Conservation (phyloP, 2,329 filamentous ascomycete species). For the Tolypocladium cylindrosporum region DNA sequence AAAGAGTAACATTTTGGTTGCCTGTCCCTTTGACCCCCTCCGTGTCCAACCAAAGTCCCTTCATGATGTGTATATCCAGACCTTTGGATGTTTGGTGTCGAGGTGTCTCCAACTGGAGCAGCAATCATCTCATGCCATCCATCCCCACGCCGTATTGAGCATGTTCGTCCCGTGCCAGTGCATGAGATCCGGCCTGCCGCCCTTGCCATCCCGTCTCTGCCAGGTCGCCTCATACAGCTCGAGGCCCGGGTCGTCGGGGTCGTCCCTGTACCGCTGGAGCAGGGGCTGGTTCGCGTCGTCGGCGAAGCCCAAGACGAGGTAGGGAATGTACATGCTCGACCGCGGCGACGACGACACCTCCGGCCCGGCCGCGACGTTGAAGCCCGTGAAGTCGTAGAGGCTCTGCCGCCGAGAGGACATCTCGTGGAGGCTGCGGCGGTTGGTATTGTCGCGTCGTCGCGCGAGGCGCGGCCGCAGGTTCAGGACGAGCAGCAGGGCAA, state of each 20-base stretch:
- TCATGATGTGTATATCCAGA: neutral
- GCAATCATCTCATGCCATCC: slow-evolving; percentile 5
- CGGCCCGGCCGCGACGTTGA: neutral
- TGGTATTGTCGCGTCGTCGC: neutral
- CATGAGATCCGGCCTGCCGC: neutral
- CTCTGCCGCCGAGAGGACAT: neutral
- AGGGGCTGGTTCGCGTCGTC: neutral
- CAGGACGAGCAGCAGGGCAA: neutral
- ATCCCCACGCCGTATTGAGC: slow-evolving; percentile 10
- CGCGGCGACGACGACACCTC: neutral
- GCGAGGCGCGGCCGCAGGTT: neutral
- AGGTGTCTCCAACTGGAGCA: neutral
- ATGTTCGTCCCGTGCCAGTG: slow-evolving; percentile 8
- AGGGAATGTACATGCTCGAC: neutral
- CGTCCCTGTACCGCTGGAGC: neutral
- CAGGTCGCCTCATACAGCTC: slow-evolving; percentile 1
- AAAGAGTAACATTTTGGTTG: neutral
- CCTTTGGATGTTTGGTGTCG: neutral
- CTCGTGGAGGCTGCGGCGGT: neutral
- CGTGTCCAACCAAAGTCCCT: neutral
- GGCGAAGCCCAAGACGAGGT: neutral
- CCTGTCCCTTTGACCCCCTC: neutral
- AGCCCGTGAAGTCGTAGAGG: neutral
- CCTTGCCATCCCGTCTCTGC: neutral
- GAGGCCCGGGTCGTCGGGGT: neutral